Evolutionary conservation across 2,329 filamentous ascomycete genomes (phyloP).

Genomic region (Pseudopithomyces maydicus): DNA sequence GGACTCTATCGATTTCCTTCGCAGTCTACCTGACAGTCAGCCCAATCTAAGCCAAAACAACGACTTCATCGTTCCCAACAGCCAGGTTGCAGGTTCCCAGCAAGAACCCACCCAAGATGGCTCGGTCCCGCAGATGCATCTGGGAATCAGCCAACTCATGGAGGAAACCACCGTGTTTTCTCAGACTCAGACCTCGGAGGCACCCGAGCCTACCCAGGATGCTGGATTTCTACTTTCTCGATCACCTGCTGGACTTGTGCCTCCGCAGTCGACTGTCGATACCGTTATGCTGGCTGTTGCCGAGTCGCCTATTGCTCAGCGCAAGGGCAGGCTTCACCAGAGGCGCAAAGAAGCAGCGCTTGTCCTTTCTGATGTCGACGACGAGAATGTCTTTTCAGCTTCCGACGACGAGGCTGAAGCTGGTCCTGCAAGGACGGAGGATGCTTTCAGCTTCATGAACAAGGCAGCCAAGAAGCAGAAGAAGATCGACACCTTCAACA

Average conservation of each 20-base stretch:
- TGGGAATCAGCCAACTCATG: slow-evolving; percentile 45
- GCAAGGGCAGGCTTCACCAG: slow-evolving; percentile 63
- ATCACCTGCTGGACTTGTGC: slow-evolving; percentile 70
- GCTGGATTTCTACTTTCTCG: slow-evolving; percentile 71
- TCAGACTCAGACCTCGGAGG: slow-evolving; percentile 69
- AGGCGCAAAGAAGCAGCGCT: slow-evolving; percentile 46
- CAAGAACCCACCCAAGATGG: slow-evolving; percentile 27
- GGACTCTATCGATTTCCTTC: slow-evolving; percentile 58
- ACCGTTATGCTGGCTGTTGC: slow-evolving; percentile 64
- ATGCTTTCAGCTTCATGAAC: slow-evolving; percentile 73
- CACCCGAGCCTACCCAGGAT: slow-evolving; percentile 81
- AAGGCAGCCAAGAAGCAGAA: slow-evolving; percentile 65
- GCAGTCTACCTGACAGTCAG: slow-evolving; percentile 60
- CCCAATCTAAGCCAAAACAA: slow-evolving; percentile 67
- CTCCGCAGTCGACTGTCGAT: slow-evolving; percentile 70
- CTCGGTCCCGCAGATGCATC: slow-evolving; percentile 27
- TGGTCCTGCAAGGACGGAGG: slow-evolving; percentile 43
- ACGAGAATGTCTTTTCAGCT: slow-evolving; percentile 39
- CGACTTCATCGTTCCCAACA: slow-evolving; percentile 61
- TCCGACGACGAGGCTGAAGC: slow-evolving; percentile 28
- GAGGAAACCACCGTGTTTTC: slow-evolving; percentile 36
- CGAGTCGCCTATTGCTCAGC: slow-evolving; percentile 70
- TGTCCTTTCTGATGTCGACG: slow-evolving; percentile 52
- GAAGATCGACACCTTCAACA: slow-evolving; percentile 66
- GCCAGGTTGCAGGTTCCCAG: slow-evolving; percentile 51